These are phyloP conservation scores for Salix caprea DNA, from an alignment of 345 rosid species.

Conservation along the genomic window DNA sequence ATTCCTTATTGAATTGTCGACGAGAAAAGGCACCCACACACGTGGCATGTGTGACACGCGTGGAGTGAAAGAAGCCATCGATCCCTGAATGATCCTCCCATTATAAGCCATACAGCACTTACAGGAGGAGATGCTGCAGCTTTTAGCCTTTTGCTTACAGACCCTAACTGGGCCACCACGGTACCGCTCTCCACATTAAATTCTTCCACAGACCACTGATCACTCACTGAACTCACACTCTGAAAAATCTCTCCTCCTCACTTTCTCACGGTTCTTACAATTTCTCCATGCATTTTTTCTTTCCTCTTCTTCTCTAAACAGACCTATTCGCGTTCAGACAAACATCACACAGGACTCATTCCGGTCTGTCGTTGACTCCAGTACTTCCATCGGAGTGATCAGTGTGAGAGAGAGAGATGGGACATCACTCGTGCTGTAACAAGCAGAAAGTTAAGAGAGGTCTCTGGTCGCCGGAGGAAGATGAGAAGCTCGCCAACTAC, in stretches of 20 bases:
- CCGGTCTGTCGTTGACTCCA: constrained; percentile 24
- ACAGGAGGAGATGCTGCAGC: constrained; percentile 43
- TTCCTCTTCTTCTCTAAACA: neutral
- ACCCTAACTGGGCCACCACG: constrained; percentile 55
- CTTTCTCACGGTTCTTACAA: neutral
- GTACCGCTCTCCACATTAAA: constrained; percentile 37
- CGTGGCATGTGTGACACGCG: constrained; percentile 34
- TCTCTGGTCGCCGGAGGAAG: constrained; percentile 98
- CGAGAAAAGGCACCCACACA: constrained; percentile 9
- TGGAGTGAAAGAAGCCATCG: neutral
- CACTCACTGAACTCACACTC: neutral
- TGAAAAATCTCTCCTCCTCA: neutral
- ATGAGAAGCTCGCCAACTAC: constrained; percentile 90
- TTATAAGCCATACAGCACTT: constrained; percentile 38
- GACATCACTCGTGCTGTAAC: constrained; percentile 98
- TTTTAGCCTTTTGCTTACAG: constrained; percentile 54
- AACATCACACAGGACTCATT: constrained; percentile 25
- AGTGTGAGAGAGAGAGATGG: constrained; percentile 40
- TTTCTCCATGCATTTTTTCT: neutral
- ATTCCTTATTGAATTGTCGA: neutral
- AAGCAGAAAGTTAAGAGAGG: constrained; percentile 99
- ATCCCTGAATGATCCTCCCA: constrained; percentile 13
- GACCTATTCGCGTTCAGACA: constrained; percentile 17
- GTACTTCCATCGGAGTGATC: neutral
- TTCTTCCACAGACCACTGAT: neutral